Evolutionary conservation across 805 yeast species (phyloP).

Genomic region (Ogataea henricii): DNA sequence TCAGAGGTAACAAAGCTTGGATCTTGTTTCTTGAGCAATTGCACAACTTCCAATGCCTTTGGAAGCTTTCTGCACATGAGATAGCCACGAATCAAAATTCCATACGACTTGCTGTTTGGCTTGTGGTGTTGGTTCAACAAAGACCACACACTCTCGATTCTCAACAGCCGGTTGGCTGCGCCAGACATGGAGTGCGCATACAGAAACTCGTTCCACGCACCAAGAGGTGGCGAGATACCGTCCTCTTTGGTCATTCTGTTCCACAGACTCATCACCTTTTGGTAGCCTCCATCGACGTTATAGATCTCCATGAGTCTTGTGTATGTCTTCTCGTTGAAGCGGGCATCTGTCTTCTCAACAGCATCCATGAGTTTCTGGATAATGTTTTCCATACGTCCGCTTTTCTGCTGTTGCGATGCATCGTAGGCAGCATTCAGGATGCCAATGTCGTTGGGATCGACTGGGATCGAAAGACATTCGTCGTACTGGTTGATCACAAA

Average conservation of each 20-base stretch:
- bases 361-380: constrained; percentile 23
- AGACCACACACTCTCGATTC: constrained; percentile 42
- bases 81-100: constrained; percentile 50
- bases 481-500: constrained; percentile 11
- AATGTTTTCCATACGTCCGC: constrained; percentile 17
- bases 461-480: constrained; percentile 1
- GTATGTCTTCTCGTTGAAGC: constrained; percentile 44
- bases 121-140: constrained; percentile 33
- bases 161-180: constrained; percentile 31
- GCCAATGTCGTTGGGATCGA: constrained; percentile 26
- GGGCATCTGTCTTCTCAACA: constrained; percentile 31
- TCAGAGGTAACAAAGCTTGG: constrained; percentile 39
- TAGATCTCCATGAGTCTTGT: constrained; percentile 49
- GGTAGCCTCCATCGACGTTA: constrained; percentile 37
- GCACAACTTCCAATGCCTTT: constrained; percentile 43
- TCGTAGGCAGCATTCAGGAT: constrained; percentile 17
- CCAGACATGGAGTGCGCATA: constrained; percentile 32
- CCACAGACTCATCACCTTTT: constrained; percentile 50
- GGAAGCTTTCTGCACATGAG: constrained; percentile 42
- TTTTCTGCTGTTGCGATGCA: constrained; percentile 21
- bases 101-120: constrained; percentile 52
- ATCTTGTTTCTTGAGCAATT: constrained; percentile 35
- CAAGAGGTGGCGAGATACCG: constrained; percentile 23
- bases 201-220: constrained; percentile 62
- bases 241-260: constrained; percentile 45